A percentile compares a stretch with the other conserved stretches of the same genome.
Conservation (phyloP, 331 rosid species). For the Telfairia occidentalis region DNA sequence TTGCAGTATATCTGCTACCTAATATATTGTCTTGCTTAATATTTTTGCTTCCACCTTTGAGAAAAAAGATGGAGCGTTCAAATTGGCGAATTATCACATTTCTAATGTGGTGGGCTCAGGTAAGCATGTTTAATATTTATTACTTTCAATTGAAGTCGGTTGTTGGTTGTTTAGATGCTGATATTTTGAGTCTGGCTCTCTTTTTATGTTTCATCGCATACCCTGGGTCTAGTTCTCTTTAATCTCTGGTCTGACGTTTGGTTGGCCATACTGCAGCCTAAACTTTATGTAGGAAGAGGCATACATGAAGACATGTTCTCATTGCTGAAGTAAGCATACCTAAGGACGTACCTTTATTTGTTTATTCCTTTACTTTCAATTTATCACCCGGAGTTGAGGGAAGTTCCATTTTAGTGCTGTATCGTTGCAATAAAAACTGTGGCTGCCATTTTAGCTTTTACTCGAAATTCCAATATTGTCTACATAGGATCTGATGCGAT, state of each 20-base stretch:
- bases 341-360: neutral
- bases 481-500: neutral
- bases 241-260: neutral
- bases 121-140: slow-evolving; percentile 24
- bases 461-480: neutral
- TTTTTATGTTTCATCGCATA: neutral
- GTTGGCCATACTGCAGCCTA: slow-evolving; percentile 61
- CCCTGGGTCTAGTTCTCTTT: neutral
- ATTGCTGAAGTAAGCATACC: slow-evolving; percentile 59
- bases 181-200: slow-evolving; percentile 1
- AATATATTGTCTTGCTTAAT: slow-evolving; percentile 58
- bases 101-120: slow-evolving; percentile 99
- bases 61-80: slow-evolving; percentile 74
- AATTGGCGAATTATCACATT: slow-evolving; percentile 52
- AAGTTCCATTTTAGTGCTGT: slow-evolving; percentile 4
- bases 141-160: neutral
- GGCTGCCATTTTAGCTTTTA: neutral
- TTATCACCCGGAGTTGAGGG: slow-evolving; percentile 11
- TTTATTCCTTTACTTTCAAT: slow-evolving; percentile 6
- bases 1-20: slow-evolving; percentile 62
- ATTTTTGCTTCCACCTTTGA: slow-evolving; percentile 81
- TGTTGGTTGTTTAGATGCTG: neutral
- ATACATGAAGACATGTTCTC: slow-evolving; percentile 79
- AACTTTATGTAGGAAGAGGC: slow-evolving; percentile 78
- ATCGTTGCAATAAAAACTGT: neutral